A percentile compares a stretch with the other conserved stretches of the same genome.
phyloP scores from a whole-genome alignment of 2,329 filamentous ascomycete genomes.

The Colletotrichum coccodes region DNA sequence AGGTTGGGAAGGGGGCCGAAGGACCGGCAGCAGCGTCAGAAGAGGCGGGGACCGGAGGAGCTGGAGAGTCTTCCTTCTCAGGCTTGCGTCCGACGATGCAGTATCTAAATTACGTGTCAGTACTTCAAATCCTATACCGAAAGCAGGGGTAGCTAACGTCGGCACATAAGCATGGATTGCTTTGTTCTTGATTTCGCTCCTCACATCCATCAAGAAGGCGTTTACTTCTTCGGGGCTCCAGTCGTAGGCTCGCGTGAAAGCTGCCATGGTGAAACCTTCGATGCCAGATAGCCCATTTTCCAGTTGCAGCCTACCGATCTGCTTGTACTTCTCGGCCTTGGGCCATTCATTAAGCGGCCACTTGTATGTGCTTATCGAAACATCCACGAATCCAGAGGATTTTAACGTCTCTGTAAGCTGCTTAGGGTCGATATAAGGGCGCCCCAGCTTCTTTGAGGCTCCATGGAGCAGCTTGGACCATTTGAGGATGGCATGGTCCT shows the following conservation, averaged over 20 bases:
- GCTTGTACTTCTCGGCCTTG: slow-evolving; percentile 59
- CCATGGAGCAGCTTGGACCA: slow-evolving; percentile 43
- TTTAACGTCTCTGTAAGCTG: slow-evolving; percentile 47
- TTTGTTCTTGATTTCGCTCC: slow-evolving; percentile 40
- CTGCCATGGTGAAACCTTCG: slow-evolving; percentile 41
- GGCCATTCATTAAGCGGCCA: slow-evolving; percentile 64
- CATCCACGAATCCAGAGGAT: slow-evolving; percentile 61
- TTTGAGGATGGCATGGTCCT: slow-evolving; percentile 39
- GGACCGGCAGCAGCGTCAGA: no score
- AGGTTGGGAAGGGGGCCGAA: no score
- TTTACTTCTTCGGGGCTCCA: slow-evolving; percentile 43
- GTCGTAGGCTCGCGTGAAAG: slow-evolving; percentile 42
- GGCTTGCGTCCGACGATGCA: background rate
- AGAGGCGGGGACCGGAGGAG: background rate
- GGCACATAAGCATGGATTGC: slow-evolving; percentile 46
- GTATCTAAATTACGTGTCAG: background rate
- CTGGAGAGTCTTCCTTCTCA: background rate
- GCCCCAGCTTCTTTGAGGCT: slow-evolving; percentile 40
- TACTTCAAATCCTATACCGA: background rate
- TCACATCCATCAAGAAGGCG: slow-evolving; percentile 42
- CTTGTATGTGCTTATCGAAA: slow-evolving; percentile 57
- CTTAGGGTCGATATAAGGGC: slow-evolving; percentile 37
- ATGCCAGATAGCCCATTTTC: slow-evolving; percentile 43
- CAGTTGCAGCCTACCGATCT: slow-evolving; percentile 51
- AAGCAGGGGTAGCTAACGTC: slow-evolving; percentile 33